phyloP scores from a whole-genome alignment of 2,329 filamentous ascomycete species.

The Didymella segeticola region DNA sequence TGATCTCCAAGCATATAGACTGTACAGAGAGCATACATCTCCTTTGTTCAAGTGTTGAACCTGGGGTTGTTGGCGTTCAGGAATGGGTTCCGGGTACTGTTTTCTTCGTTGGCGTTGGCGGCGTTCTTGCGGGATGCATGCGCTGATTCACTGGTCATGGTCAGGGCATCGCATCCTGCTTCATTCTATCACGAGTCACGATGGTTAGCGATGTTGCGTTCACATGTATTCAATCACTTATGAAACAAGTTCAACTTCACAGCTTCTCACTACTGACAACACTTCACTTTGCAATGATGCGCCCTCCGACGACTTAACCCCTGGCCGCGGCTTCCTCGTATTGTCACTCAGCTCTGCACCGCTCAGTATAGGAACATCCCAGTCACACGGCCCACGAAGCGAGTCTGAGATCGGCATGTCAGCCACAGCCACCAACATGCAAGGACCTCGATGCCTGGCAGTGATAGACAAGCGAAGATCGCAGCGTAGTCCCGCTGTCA shows the following conservation, averaged over 20 bases:
- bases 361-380: neutral
- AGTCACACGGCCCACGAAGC: slow-evolving; percentile 1
- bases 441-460: neutral
- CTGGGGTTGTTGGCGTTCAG: slow-evolving; percentile 39
- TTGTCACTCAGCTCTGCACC: neutral
- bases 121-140: slow-evolving; percentile 1
- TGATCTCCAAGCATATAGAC: slow-evolving; percentile 14
- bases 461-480: neutral
- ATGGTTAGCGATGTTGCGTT: slow-evolving; percentile 11
- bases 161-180: slow-evolving; percentile 4
- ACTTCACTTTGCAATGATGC: neutral
- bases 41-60: slow-evolving; percentile 46
- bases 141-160: slow-evolving; percentile 10
- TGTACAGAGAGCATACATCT: slow-evolving; percentile 39
- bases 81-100: slow-evolving; percentile 12
- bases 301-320: neutral
- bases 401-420: neutral
- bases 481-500: neutral
- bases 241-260: slow-evolving; percentile 27
- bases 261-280: neutral
- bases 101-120: slow-evolving; percentile 16
- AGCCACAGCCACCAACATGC: slow-evolving; percentile 2
- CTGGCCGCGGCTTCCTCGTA: too few relatives aligned
- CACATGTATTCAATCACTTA: slow-evolving; percentile 1
- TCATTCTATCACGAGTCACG: slow-evolving; percentile 9